Evolutionary conservation across 805 yeast genomes (phyloP).

Genomic region (Hanseniaspora nectarophila): DNA sequence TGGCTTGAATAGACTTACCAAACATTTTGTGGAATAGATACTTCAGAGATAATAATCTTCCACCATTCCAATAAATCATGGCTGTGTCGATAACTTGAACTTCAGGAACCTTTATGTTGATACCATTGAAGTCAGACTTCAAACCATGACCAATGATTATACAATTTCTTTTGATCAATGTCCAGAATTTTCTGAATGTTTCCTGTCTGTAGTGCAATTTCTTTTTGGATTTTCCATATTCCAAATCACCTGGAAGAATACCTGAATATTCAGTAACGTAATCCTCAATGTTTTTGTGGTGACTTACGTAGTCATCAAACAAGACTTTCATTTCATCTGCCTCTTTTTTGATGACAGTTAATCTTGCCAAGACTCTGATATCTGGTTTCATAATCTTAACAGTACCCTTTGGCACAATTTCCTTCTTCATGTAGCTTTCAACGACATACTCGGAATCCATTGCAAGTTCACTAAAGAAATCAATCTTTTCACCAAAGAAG

Average conservation of each 20-base stretch:
- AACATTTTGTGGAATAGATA: conserved; percentile 74
- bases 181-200: conserved; percentile 82
- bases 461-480: conserved; percentile 74
- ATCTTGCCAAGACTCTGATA: conserved; percentile 67
- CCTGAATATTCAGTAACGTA: conserved; percentile 87
- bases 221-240: conserved; percentile 50
- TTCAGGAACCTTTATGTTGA: conserved; percentile 78
- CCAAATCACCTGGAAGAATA: conserved; percentile 83
- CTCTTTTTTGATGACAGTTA: conserved; percentile 48
- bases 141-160: conserved; percentile 92
- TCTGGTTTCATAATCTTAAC: conserved; percentile 64
- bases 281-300: conserved; percentile 60
- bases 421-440: conserved; percentile 64
- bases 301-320: conserved; percentile 83
- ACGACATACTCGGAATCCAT: conserved; percentile 95
- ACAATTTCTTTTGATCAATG: conserved; percentile 76
- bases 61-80: conserved; percentile 62
- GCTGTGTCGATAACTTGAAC: conserved; percentile 84
- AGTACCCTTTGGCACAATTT: conserved; percentile 60
- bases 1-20: conserved; percentile 68
- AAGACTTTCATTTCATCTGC: conserved; percentile 33
- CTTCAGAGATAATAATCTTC: conserved; percentile 69
- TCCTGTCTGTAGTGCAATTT: conserved; percentile 68
- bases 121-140: conserved; percentile 80
- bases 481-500: conserved; percentile 48